Evolutionary conservation across 495 filamentous ascomycete species (phyloP).

Genomic region (Neurospora hispaniola): DNA sequence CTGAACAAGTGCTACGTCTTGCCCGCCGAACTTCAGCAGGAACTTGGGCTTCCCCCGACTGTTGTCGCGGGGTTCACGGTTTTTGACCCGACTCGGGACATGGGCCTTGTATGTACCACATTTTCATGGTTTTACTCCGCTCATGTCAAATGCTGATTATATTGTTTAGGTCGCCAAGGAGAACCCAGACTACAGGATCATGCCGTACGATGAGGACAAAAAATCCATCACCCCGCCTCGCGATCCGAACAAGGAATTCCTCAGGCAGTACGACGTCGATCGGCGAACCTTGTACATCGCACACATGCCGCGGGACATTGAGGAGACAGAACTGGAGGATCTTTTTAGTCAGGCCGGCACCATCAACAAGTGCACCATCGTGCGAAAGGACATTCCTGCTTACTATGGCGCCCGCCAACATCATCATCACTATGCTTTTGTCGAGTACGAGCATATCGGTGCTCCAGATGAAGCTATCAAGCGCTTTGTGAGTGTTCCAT

Average conservation of each 20-base stretch:
- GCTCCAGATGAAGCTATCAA: constrained; percentile 30
- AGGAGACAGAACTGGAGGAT: constrained; percentile 26
- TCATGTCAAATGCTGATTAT: constrained; percentile 9
- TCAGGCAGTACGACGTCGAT: constrained; percentile 35
- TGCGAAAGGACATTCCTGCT: constrained; percentile 14
- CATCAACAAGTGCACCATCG: constrained; percentile 31
- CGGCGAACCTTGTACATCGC: constrained; percentile 43
- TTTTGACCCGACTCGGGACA: constrained; percentile 32
- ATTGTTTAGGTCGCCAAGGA: constrained; percentile 17
- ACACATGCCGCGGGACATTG: constrained; percentile 30
- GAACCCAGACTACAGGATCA: constrained; percentile 17
- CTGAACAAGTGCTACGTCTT: constrained; percentile 24
- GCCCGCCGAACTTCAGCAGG: constrained; percentile 12
- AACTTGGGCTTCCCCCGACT: constrained; percentile 30
- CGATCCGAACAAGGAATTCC: constrained; percentile 22
- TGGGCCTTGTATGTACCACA: constrained; percentile 25
- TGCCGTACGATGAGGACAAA: constrained; percentile 28
- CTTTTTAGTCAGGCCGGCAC: constrained; percentile 31
- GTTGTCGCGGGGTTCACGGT: constrained; percentile 40
- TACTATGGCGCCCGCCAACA: constrained; percentile 12
- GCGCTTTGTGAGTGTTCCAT: constrained; percentile 6
- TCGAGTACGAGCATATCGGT: constrained; percentile 34
- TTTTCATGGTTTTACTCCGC: neutral
- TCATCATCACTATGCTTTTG: constrained; percentile 40
- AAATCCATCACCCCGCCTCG: constrained; percentile 3